Percentiles rank a stretch among this genome's conserved stretches.
phyloP scores from a whole-genome alignment of 371 early-diverging fungal species.

The Mortierella sp. region DNA sequence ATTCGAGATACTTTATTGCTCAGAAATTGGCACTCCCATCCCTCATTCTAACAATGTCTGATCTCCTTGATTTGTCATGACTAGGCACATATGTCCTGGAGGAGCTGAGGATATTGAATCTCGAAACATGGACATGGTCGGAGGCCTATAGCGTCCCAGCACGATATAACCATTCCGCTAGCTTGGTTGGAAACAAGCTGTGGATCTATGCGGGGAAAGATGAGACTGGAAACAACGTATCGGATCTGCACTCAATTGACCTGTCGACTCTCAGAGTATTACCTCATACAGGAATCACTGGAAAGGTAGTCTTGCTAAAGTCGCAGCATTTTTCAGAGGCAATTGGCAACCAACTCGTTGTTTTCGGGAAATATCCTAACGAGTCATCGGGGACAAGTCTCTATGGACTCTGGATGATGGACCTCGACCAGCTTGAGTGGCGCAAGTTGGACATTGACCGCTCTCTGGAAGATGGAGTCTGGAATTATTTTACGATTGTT shows the following conservation, averaged over 20 bases:
- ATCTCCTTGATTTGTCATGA: neutral
- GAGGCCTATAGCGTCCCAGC: constrained; percentile 66
- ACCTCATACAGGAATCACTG: constrained; percentile 56
- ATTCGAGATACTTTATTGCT: neutral
- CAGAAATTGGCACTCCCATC: neutral
- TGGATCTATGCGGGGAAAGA: constrained; percentile 74
- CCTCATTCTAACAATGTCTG: neutral
- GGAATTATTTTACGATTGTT: constrained; percentile 75
- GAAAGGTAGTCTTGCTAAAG: constrained; percentile 69
- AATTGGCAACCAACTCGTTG: constrained; percentile 71
- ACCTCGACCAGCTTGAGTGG: constrained; percentile 74
- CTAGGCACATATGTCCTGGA: constrained; percentile 71
- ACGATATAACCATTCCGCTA: constrained; percentile 74
- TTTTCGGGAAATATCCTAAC: constrained; percentile 68
- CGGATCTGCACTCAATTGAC: constrained; percentile 71
- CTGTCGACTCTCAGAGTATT: constrained; percentile 57
- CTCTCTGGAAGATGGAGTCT: constrained; percentile 67
- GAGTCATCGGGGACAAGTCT: constrained; percentile 51
- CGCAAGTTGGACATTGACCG: constrained; percentile 67
- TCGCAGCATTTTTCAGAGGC: constrained; percentile 78
- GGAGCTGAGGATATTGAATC: constrained; percentile 68
- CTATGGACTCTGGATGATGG: constrained; percentile 76
- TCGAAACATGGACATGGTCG: constrained; percentile 70
- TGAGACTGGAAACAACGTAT: constrained; percentile 70
- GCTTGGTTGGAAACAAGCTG: constrained; percentile 66